Conservation (phyloP, 768 basidiomycete genomes). For the Phanerochaete carnosa region DNA sequence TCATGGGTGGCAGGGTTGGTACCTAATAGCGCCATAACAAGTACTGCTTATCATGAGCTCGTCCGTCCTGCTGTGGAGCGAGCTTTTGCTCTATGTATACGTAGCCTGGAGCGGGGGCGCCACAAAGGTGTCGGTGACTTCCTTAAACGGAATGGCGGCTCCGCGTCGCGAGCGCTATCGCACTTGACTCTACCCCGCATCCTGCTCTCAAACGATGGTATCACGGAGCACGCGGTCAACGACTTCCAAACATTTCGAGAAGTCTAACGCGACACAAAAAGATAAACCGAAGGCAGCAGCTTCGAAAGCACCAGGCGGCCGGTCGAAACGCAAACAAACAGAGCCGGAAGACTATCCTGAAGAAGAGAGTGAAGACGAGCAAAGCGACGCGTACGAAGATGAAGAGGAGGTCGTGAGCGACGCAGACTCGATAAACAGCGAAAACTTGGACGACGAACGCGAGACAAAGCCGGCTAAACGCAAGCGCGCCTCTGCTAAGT, state of each 20-base stretch:
- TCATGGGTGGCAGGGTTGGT: no score
- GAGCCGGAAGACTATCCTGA: background rate
- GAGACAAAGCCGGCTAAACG: slow-evolving; percentile 23
- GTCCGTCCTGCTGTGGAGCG: no score
- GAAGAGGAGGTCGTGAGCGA: slow-evolving; percentile 12
- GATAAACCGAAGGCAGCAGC: background rate
- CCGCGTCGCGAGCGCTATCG: background rate
- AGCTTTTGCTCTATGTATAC: no score
- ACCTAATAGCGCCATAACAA: no score
- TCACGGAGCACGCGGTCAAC: background rate
- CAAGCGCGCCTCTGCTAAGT: slow-evolving; percentile 18
- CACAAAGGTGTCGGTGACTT: background rate
- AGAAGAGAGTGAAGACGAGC: background rate
- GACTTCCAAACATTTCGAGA: background rate
- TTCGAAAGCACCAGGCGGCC: background rate
- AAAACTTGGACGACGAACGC: slow-evolving; percentile 32
- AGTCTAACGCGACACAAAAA: background rate
- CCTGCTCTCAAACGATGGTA: background rate
- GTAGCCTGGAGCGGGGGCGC: background rate
- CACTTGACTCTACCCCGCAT: background rate
- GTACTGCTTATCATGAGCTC: no score
- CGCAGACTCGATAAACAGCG: slow-evolving; percentile 30
- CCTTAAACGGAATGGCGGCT: background rate
- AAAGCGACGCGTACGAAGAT: slow-evolving; percentile 15
- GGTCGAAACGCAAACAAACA: background rate